A percentile compares a stretch with the other conserved stretches of the same genome.
Evolutionary conservation across 2,329 filamentous ascomycete species (phyloP).

Genomic region (Xylariales sp.): DNA sequence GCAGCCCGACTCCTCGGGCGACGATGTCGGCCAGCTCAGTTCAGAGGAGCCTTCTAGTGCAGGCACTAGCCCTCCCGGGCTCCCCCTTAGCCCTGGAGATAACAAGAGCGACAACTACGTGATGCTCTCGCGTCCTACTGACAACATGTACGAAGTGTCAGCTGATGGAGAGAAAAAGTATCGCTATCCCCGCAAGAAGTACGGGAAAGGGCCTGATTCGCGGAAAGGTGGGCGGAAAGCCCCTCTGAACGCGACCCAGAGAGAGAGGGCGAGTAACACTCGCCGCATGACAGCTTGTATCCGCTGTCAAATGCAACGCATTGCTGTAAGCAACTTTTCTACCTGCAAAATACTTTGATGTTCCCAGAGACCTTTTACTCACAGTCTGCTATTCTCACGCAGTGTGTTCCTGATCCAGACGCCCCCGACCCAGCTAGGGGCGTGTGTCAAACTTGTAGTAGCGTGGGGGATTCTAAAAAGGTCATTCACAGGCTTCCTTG

Average conservation of each 20-base stretch:
- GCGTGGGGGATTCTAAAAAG: slow-evolving; percentile 37
- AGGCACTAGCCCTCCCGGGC: neutral
- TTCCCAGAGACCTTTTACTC: slow-evolving; percentile 7
- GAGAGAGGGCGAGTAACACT: slow-evolving; percentile 29
- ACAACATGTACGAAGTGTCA: too few relatives aligned
- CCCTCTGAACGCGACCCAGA: slow-evolving; percentile 5
- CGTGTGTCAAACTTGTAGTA: slow-evolving; percentile 35
- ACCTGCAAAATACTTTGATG: neutral
- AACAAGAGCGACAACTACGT: too few relatives aligned
- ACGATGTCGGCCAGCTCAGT: neutral
- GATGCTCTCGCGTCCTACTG: too few relatives aligned
- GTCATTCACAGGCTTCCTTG: slow-evolving; percentile 42
- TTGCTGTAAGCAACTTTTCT: slow-evolving; percentile 28
- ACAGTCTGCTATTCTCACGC: neutral
- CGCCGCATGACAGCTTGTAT: slow-evolving; percentile 35
- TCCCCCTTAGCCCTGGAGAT: too few relatives aligned
- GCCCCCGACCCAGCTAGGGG: slow-evolving; percentile 22
- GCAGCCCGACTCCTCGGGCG: neutral
- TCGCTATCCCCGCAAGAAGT: too few relatives aligned
- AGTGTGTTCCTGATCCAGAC: slow-evolving; percentile 33
- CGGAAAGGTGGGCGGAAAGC: neutral
- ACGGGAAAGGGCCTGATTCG: too few relatives aligned
- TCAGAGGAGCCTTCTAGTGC: neutral
- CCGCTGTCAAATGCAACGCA: slow-evolving; percentile 39
- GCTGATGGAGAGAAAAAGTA: too few relatives aligned